phyloP scores from a whole-genome alignment of 768 basidiomycete genomes.

The Boletus subparvulus region DNA sequence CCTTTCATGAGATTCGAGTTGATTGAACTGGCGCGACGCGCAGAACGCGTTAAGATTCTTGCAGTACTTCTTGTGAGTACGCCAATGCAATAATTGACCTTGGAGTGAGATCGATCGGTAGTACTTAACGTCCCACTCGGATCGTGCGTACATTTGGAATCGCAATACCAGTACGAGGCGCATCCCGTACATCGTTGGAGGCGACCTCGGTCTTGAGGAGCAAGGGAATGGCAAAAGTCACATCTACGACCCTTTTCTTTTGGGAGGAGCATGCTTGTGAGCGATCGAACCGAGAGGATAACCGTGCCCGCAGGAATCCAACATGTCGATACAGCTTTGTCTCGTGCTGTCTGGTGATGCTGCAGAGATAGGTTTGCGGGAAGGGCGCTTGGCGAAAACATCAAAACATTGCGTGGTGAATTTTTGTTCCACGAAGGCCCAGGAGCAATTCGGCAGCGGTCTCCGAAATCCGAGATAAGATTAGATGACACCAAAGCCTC shows the following conservation, averaged over 20 bases:
- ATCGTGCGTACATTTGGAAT: slow-evolving; percentile 51
- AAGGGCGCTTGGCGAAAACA: slow-evolving; percentile 6
- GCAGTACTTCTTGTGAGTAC: slow-evolving; percentile 67
- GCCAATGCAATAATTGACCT: slow-evolving; percentile 77
- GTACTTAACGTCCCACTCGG: slow-evolving; percentile 1
- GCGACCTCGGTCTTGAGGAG: slow-evolving; percentile 23
- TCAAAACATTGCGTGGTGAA: neutral
- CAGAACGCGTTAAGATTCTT: slow-evolving; percentile 49
- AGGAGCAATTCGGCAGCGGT: neutral
- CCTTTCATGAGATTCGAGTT: slow-evolving; percentile 51
- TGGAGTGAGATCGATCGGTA: slow-evolving; percentile 5
- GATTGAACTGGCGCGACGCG: slow-evolving; percentile 46
- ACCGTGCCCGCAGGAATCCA: slow-evolving; percentile 45
- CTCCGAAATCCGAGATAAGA: slow-evolving; percentile 8
- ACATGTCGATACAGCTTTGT: slow-evolving; percentile 46
- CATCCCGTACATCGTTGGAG: slow-evolving; percentile 67
- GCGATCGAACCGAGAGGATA: slow-evolving; percentile 46
- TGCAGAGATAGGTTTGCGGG: slow-evolving; percentile 33
- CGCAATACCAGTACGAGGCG: slow-evolving; percentile 73
- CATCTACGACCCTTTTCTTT: slow-evolving; percentile 64
- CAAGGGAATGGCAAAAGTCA: slow-evolving; percentile 55
- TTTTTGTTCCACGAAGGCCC: too few species aligned
- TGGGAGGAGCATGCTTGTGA: slow-evolving; percentile 50
- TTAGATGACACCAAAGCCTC: slow-evolving; percentile 2
- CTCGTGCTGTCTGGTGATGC: slow-evolving; percentile 48